Base-by-base conservation (phyloP, 768 basidiomycete genomes). In the Cubamyces lactineus region DNA sequence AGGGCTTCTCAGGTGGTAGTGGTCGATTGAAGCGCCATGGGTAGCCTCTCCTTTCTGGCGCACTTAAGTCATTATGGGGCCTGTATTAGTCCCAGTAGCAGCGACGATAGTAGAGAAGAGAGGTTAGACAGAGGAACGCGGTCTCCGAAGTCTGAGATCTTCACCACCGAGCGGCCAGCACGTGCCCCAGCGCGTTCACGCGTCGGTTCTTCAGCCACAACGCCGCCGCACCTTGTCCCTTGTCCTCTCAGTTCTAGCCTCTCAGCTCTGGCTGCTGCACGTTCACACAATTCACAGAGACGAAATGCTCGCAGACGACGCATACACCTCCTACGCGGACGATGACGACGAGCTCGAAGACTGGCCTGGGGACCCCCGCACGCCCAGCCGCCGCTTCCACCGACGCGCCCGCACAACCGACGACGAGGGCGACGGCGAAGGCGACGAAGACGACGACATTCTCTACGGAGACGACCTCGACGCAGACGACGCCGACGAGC, bases 361-460 rank as follows among this genome's bases (percentile, higher is more conserved):
- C 15, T 63, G 61, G 61, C 65, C 51, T 17, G 59, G 42, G 57
- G 61, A 48, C 39, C 61, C 45, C 9, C 57, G 34, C 64, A 62
- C 39, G 38, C 62, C 53, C 53, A 66, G 55, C 17, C 62, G 53
- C 16, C 46, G 47, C 6, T 26, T 63, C 34, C 64, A 53, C 53
- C 65, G 61, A 1, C 56, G 51, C 52, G 53, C 61, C 38, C 43
- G 26, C 50, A 61, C 64, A 17, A 61, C 48, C 67, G 71, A 57
- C 68, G 73, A 63, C 63, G 62, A 71, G 8, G 62, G 67, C 23
- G 67, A 69, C 34, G 70, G 73, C 34, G 70, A 71, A 17, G 66
- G 65, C 41, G 67, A 61, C 12, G 66, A 69, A 17, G 49, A 62
- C 19, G n/a, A n/a, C n/a, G n/a, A n/a, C n/a, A n/a, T n/a, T n/a